Percentiles rank a stretch among this genome's conserved stretches.
Evolutionary conservation across 441 rosid species (phyloP).

Genomic region (Populus hybrid): DNA sequence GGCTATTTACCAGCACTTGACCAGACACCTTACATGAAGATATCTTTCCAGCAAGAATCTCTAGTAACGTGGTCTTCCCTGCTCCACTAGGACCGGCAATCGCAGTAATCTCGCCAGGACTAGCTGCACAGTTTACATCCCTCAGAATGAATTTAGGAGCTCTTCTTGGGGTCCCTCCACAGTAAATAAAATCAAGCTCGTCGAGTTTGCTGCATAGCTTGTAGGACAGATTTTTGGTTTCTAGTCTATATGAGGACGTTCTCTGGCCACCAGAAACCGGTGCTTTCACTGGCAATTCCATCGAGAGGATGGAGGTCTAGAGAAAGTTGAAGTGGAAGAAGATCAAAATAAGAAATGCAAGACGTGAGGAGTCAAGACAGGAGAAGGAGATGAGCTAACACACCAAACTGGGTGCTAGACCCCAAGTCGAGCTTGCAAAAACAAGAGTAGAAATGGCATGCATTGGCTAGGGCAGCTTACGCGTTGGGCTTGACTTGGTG

Average conservation of each 20-base stretch:
- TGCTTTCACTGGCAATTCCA: constrained; percentile 65
- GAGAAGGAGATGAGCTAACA: constrained; percentile 72
- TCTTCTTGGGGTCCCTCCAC: constrained; percentile 23
- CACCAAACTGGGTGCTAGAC: constrained; percentile 46
- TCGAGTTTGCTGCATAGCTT: constrained; percentile 39
- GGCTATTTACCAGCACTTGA: constrained; percentile 59
- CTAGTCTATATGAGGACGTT: constrained; percentile 37
- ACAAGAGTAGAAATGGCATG: constrained; percentile 6
- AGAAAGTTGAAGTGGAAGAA: constrained; percentile 9
- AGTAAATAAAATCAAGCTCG: constrained; percentile 26
- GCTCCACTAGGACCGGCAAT: constrained; percentile 92
- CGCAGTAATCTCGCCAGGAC: constrained; percentile 60
- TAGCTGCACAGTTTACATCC: constrained; percentile 62
- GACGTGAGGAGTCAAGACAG: constrained; percentile 22
- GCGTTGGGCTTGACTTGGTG: constrained; percentile 5
- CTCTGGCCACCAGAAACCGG: constrained; percentile 40
- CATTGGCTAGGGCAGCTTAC: constrained; percentile 4
- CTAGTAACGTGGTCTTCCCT: constrained; percentile 82
- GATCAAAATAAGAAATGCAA: constrained; percentile 16
- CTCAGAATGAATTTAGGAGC: constrained; percentile 44
- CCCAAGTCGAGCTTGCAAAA: constrained; percentile 24
- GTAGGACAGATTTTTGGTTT: constrained; percentile 58
- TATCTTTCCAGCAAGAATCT: constrained; percentile 74
- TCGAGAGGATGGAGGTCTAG: constrained; percentile 16
- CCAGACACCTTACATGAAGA: constrained; percentile 42